phyloP scores from a whole-genome alignment of 441 rosid species.

The Gossypium schwendimanii region DNA sequence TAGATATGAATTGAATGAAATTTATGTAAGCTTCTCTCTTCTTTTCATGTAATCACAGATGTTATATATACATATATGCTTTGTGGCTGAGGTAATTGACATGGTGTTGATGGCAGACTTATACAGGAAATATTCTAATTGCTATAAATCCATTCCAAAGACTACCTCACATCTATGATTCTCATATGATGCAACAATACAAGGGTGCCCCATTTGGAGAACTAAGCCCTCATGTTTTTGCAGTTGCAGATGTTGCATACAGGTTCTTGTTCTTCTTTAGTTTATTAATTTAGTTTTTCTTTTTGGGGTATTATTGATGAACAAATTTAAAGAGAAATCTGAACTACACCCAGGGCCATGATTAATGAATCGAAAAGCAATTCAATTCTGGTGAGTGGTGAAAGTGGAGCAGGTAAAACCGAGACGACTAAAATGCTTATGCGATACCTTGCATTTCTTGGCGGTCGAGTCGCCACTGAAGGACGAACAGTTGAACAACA shows the following conservation, averaged over 20 bases:
- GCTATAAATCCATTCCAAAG: conserved; percentile 99
- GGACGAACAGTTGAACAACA: conserved; percentile 80
- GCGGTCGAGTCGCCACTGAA: conserved; percentile 75
- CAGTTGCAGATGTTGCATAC: conserved; percentile 93
- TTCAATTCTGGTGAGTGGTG: conserved; percentile 96
- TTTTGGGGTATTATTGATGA: conserved; percentile 2
- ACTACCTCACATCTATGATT: conserved; percentile 89
- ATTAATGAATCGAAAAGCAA: conserved; percentile 80
- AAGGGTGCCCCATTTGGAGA: conserved; percentile 97
- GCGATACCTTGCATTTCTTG: conserved; percentile 89
- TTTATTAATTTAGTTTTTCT: neutral
- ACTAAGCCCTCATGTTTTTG: conserved; percentile 97
- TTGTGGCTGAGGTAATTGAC: neutral
- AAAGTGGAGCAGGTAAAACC: conserved; percentile 98
- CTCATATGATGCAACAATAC: conserved; percentile 99
- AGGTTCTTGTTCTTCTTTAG: conserved; percentile 40
- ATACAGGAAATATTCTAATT: conserved; percentile 94
- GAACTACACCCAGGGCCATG: conserved; percentile 67
- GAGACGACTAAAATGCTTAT: conserved; percentile 89
- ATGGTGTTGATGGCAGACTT: conserved; percentile 61
- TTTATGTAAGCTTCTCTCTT: conserved; percentile 49
- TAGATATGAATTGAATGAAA: conserved; percentile 91
- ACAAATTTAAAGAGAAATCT: conserved; percentile 2
- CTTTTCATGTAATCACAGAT: neutral
- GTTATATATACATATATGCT: neutral